Conservation (phyloP, 768 basidiomycete species). For the Nevesoporus exiguus region DNA sequence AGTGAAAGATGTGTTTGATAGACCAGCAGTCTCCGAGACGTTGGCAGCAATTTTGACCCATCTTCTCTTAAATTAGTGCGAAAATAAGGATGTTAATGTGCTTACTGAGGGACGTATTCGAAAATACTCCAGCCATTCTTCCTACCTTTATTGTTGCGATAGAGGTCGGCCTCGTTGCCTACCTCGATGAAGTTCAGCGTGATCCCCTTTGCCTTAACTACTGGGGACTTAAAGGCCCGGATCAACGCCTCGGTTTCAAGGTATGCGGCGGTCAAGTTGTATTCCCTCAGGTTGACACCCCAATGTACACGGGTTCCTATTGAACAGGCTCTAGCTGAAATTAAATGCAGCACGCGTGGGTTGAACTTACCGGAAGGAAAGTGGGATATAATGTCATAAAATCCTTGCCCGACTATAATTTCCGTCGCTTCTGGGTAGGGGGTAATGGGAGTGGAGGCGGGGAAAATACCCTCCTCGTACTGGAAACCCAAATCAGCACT, state of each 20-base stretch:
- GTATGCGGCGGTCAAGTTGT: conserved; percentile 48
- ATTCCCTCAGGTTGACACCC: conserved; percentile 62
- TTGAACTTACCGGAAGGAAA: conserved; percentile 44
- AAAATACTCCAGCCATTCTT: conserved; percentile 36
- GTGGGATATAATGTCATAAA: conserved; percentile 49
- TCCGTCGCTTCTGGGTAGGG: conserved; percentile 67
- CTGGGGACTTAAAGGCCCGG: conserved; percentile 44
- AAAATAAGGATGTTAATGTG: background rate
- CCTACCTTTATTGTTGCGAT: conserved; percentile 43
- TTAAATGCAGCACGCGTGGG: background rate
- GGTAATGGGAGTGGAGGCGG: conserved; percentile 41
- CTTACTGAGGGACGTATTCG: conserved; percentile 51
- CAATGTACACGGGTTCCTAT: conserved; percentile 61
- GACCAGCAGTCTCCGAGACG: conserved; percentile 39
- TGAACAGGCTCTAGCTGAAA: background rate
- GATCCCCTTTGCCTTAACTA: conserved; percentile 40
- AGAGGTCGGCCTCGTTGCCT: conserved; percentile 62
- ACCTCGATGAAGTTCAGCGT: conserved; percentile 56
- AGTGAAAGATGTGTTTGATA: conserved; percentile 37
- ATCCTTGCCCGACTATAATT: conserved; percentile 56
- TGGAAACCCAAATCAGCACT: conserved; percentile 15
- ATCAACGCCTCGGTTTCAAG: conserved; percentile 47
- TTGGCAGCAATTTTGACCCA: conserved; percentile 54
- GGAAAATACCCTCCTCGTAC: conserved; percentile 50
- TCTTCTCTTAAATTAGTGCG: conserved; percentile 29